Conservation (phyloP, 352 stramenopile genomes). For the Globisporangium sylvaticum region DNA sequence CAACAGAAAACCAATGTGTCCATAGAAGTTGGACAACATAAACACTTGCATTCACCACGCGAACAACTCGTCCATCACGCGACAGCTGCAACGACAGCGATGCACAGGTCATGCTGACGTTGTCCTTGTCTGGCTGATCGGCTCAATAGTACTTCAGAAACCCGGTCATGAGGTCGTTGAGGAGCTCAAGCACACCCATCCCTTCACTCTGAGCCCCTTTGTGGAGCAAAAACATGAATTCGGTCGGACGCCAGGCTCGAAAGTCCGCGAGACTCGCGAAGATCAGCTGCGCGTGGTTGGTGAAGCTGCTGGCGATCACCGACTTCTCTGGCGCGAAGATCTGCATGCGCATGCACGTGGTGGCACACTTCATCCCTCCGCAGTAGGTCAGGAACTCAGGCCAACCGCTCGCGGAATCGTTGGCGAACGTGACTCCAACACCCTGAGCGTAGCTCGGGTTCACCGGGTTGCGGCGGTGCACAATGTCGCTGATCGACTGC, state of each 20-base stretch:
- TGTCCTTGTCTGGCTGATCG: no score
- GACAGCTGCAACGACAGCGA: no score
- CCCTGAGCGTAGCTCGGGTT: slow-evolving; percentile 36
- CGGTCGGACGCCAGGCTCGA: slow-evolving; percentile 23
- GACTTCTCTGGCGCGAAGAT: slow-evolving; percentile 24
- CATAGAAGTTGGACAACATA: no score
- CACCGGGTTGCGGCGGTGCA: slow-evolving; percentile 34
- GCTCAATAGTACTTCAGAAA: background rate
- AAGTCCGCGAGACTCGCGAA: slow-evolving; percentile 33
- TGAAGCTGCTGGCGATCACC: slow-evolving; percentile 36
- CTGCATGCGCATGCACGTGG: slow-evolving; percentile 46
- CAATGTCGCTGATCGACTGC: slow-evolving; percentile 36
- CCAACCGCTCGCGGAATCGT: slow-evolving; percentile 20
- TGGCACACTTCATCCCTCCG: slow-evolving; percentile 39
- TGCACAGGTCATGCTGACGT: no score
- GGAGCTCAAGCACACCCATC: background rate
- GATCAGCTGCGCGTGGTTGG: slow-evolving; percentile 33
- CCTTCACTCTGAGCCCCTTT: background rate
- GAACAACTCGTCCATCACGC: no score
- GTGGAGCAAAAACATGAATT: background rate
- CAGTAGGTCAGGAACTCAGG: slow-evolving; percentile 38
- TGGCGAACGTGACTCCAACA: slow-evolving; percentile 30
- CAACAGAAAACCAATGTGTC: no score
- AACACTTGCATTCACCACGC: no score
- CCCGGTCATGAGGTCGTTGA: background rate